These are phyloP conservation scores for Saccharomyces uvarum DNA, from an alignment of 1,139 yeast species.

Conservation along the genomic window DNA sequence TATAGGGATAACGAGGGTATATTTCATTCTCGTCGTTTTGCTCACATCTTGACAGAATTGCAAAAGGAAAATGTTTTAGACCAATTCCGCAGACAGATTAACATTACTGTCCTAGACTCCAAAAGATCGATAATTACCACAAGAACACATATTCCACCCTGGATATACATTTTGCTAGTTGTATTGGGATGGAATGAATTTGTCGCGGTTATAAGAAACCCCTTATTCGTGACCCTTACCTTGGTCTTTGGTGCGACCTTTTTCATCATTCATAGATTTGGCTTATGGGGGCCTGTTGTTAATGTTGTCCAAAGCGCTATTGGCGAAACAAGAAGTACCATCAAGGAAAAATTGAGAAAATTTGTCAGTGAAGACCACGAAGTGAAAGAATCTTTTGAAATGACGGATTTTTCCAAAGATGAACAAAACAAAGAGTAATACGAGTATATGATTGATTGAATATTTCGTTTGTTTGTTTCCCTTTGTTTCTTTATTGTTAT, in stretches of 20 bases:
- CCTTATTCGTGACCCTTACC: conserved; percentile 56
- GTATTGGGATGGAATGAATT: conserved; percentile 95
- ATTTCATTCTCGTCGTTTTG: conserved; percentile 36
- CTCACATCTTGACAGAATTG: conserved; percentile 49
- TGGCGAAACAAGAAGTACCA: conserved; percentile 49
- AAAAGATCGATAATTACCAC: conserved; percentile 66
- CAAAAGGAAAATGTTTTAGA: conserved; percentile 52
- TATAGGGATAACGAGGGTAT: conserved; percentile 36
- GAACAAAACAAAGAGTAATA: conserved; percentile 3
- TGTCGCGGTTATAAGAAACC: conserved; percentile 79
- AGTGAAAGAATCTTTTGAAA: conserved; percentile 7
- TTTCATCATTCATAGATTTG: conserved; percentile 62
- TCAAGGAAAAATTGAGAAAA: conserved; percentile 47
- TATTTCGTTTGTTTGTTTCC: background rate
- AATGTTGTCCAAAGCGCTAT: conserved; percentile 50
- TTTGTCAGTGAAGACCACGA: conserved; percentile 30
- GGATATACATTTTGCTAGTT: conserved; percentile 62
- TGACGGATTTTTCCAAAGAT: conserved; percentile 11
- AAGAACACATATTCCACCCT: conserved; percentile 73
- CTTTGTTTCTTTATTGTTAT: background rate
- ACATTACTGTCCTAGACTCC: conserved; percentile 77
- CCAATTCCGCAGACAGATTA: conserved; percentile 69
- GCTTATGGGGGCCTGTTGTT: conserved; percentile 69
- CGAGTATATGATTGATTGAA: background rate
- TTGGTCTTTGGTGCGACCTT: conserved; percentile 52